Evolutionary conservation across 139 green algal species (phyloP), one percentile per base, ranked within the genome.

Genomic region (Chlamydomonas eustigma): DNA sequence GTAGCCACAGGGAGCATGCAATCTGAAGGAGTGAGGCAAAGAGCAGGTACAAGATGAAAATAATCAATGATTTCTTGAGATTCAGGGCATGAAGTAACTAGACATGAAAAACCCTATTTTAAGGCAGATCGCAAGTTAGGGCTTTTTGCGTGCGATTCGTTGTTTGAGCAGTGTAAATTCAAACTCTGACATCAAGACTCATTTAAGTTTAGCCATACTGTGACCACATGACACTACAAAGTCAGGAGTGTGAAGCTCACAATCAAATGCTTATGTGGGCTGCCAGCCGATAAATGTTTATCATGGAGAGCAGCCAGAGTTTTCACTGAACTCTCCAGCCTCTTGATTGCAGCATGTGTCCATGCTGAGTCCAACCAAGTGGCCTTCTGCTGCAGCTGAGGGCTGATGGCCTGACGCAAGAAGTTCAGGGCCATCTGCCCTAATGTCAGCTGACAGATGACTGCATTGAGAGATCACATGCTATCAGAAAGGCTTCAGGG

Each of bases 371-470:
- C 65, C 3, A 72, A 34, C 65, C 65, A 72, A 6, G 65, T 72
- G 5, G 65, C 65, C 28, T 72, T 72, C 33, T 72, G 28, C 65
- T 72, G 65, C 31, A 72, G 28, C 8, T 24, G 25, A 31, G 65
- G 65, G 65, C 65, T 72, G 33, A 72, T 44, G 5, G 28, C 65
- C 22, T 72, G 65, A 4, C 65, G 65, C 8, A 72, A 4, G 65
- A 72, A 72, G 65, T 72, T 72, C 4, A 72, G 65, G 33, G 65
- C 65, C 65, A 72, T 72, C 65, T 72, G 65, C 4, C 33, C 65
- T 3, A 72, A 28, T 4, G 65, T 72, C 33, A 72, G 8, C 22
- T 72, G 32, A 12, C 33, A 39, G 65, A 72, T 31, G 5, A 72
- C 65, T 72, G 65, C 28, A 12, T 6, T 33, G 18, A 28, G 12